phyloP scores from a whole-genome alignment of 83 land plant genomes.

The Larix sibirica region DNA sequence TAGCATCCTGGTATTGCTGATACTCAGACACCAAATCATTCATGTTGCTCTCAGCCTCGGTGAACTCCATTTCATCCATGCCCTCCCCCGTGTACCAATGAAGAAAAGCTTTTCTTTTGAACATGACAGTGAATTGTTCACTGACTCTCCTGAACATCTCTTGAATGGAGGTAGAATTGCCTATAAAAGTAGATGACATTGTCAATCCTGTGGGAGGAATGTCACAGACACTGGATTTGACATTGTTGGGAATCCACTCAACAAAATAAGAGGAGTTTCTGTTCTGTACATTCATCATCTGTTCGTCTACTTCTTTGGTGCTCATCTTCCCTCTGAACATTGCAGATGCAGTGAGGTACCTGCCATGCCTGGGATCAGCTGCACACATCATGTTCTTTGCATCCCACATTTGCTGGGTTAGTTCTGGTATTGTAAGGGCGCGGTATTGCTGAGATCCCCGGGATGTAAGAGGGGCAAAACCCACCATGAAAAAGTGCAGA shows the following conservation, averaged over 20 bases:
- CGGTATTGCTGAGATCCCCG: constrained; percentile 35
- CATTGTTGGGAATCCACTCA: constrained; percentile 44
- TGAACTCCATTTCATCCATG: constrained; percentile 38
- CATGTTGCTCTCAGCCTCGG: constrained; percentile 31
- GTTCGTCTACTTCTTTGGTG: constrained; percentile 45
- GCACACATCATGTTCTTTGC: constrained; percentile 65
- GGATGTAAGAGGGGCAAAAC: constrained; percentile 34
- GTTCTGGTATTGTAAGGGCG: constrained; percentile 30
- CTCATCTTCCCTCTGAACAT: constrained; percentile 38
- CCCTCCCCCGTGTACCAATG: constrained; percentile 32
- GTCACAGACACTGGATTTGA: constrained; percentile 44
- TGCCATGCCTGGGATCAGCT: constrained; percentile 35
- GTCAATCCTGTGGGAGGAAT: constrained; percentile 39
- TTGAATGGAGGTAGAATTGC: constrained; percentile 15
- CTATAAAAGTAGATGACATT: constrained; percentile 32
- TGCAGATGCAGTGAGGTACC: constrained; percentile 7
- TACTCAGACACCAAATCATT: constrained; percentile 29
- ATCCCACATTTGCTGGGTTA: constrained; percentile 52
- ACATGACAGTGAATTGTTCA: constrained; percentile 31
- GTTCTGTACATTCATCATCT: constrained; percentile 46
- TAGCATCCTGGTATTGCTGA: constrained; percentile 31
- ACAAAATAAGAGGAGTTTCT: constrained; percentile 46
- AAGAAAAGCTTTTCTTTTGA: constrained; percentile 20
- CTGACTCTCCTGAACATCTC: constrained; percentile 16
- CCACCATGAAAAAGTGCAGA: constrained; percentile 43